Percentiles rank a stretch among this genome's conserved stretches.
Conservation (phyloP, 208 protist species). For the Tritrichomonas musculus region DNA sequence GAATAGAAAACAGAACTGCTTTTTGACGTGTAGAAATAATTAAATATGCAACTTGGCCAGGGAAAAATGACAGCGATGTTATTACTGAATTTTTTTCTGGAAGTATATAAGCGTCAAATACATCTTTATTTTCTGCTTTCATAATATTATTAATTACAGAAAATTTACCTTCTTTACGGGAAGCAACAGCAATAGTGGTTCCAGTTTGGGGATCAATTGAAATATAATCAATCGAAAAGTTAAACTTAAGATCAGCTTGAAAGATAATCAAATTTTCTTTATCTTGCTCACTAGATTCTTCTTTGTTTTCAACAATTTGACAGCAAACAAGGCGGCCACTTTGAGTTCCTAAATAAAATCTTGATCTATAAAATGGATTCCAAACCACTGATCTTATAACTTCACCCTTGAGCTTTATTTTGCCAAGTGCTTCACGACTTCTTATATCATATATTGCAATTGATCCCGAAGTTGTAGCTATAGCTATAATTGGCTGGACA, state of each 20-base stretch:
- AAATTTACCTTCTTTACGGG: too few species aligned
- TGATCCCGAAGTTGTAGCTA: background rate
- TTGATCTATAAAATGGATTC: background rate
- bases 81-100: too few species aligned
- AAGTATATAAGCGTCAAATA: background rate
- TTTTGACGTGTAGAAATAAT: too few species aligned
- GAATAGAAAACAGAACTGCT: too few species aligned
- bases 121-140: background rate
- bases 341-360: background rate
- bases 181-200: background rate
- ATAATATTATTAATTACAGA: background rate
- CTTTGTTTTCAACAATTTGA: too few species aligned
- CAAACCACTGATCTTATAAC: background rate
- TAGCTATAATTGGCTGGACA: background rate
- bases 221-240: background rate
- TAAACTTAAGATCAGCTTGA: too few species aligned
- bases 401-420: background rate
- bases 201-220: background rate
- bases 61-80: too few species aligned
- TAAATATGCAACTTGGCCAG: too few species aligned
- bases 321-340: background rate
- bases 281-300: too few species aligned
- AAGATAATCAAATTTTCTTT: background rate
- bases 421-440: background rate
- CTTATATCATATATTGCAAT: background rate